These are phyloP conservation scores for Cercospora brassicicola DNA, from an alignment of 2,329 filamentous ascomycete species.

Conservation along the genomic window DNA sequence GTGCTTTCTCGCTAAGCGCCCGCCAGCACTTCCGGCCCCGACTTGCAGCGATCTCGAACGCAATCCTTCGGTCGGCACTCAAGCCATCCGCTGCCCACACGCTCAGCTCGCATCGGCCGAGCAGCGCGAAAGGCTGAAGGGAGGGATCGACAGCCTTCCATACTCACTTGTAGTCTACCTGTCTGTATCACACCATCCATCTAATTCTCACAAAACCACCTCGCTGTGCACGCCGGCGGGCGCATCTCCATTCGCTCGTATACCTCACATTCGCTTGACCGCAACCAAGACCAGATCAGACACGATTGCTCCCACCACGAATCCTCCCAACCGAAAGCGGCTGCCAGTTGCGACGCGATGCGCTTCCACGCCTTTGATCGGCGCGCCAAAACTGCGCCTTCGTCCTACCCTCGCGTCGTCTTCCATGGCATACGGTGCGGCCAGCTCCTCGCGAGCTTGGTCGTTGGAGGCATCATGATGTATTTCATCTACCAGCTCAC, in stretches of 20 bases:
- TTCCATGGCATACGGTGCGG: constrained; percentile 47
- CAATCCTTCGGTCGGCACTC: neutral
- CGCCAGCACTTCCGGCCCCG: neutral
- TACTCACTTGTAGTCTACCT: neutral
- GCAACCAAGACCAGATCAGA: neutral
- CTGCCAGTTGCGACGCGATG: neutral
- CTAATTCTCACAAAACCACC: neutral
- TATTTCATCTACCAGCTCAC: constrained; percentile 59
- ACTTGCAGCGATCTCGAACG: neutral
- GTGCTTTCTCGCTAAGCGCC: neutral
- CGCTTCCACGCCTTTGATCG: constrained; percentile 30
- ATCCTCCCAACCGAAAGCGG: neutral
- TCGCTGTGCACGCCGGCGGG: neutral
- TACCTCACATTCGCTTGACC: neutral
- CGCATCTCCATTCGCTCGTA: neutral
- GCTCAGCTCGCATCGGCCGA: neutral
- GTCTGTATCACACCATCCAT: neutral
- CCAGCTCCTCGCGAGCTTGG: constrained; percentile 47
- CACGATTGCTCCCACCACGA: neutral
- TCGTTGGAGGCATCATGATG: constrained; percentile 56
- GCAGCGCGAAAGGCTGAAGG: constrained; percentile 2
- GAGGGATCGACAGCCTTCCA: neutral
- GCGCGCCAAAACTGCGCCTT: constrained; percentile 42
- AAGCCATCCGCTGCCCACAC: constrained; percentile 1
- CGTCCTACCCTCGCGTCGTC: constrained; percentile 48